Base-by-base conservation (phyloP, 2,329 filamentous ascomycete genomes). In the Dactylellina leptospora region DNA sequence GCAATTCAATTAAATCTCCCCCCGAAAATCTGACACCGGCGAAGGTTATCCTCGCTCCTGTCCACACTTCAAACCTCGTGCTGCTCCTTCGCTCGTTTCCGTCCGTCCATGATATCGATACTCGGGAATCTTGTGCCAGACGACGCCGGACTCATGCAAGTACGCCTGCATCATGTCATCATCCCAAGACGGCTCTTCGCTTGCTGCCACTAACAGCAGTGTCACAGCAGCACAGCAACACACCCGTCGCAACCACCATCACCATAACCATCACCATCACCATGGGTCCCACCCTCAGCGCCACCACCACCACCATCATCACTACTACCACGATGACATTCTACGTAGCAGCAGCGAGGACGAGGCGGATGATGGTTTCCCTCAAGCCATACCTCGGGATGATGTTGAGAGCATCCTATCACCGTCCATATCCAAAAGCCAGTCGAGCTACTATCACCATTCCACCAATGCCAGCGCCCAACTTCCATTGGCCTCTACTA, bases 391-490 rank as follows among this genome's bases (percentile, higher is more conserved):
- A 13, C 64, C 64, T 11, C 30, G 48, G 3, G 63, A 71, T n/a
- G 75, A 76, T 38, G 76, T 71, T 0, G 74, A 74, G 16, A 74
- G 72, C 40, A 59, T 77, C 25, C 71, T 76, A 42, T 68, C 74
- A 4, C 75, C 75, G n/a, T 64, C 75, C 22, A 76, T 76, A 47
- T 76, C 76, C n/a, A 54, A 72, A 44, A 72, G 61, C 18, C 76
- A 76, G 28, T 74, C 72, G 6, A 74, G 64, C 8, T 62, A 50
- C 50, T n/a, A n/a, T n/a, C 64, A 53, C 25, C 50, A 62, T 9
- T 53, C 64, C 4, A 30, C 56, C 13, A 9, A 56, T 22, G 42
- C 55, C 40, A 40, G 55, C 8, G 4, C 48, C n/a, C 62, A n/a
- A 36, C 30, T 13, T 36, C n/a, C 42, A 16, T 27, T 53, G 11